These are phyloP conservation scores for Pythium diclinum DNA, from an alignment of 352 stramenopile species.

Conservation along the genomic window DNA sequence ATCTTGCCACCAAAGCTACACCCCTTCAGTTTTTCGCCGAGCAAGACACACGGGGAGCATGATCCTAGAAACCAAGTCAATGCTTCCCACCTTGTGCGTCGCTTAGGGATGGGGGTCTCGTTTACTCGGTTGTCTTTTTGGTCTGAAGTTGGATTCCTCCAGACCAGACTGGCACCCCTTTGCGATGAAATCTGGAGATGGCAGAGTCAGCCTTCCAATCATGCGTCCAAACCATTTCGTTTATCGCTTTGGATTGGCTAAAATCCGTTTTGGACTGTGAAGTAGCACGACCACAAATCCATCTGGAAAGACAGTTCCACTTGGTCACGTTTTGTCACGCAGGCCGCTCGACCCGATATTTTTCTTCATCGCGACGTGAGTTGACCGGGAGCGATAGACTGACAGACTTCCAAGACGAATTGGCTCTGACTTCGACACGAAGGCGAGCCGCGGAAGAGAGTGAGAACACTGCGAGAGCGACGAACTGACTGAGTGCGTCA, in stretches of 20 bases:
- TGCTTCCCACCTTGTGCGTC: too few relatives aligned
- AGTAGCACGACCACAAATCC: slow-evolving; percentile 13
- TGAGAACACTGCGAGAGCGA: neutral
- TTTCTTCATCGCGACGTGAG: neutral
- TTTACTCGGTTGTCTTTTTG: neutral
- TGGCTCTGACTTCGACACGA: neutral
- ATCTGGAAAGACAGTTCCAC: slow-evolving; percentile 24
- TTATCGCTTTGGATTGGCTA: neutral
- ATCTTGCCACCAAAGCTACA: neutral
- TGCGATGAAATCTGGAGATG: neutral
- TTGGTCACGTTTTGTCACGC: slow-evolving; percentile 14
- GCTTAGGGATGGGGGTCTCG: neutral
- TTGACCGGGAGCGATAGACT: neutral
- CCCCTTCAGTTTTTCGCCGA: too few relatives aligned
- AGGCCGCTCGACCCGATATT: neutral
- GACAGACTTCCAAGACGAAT: neutral
- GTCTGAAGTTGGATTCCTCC: neutral
- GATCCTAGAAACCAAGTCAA: too few relatives aligned
- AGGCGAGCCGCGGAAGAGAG: slow-evolving; percentile 1
- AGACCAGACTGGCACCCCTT: neutral
- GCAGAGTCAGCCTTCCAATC: neutral
- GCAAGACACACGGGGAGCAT: too few relatives aligned
- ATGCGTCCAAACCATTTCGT: neutral
- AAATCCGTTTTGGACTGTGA: neutral
- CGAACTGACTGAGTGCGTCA: slow-evolving; percentile 1